Evolutionary conservation across 805 yeast genomes (phyloP), one percentile per base, ranked within the genome.

Genomic region (Candida awuae): DNA sequence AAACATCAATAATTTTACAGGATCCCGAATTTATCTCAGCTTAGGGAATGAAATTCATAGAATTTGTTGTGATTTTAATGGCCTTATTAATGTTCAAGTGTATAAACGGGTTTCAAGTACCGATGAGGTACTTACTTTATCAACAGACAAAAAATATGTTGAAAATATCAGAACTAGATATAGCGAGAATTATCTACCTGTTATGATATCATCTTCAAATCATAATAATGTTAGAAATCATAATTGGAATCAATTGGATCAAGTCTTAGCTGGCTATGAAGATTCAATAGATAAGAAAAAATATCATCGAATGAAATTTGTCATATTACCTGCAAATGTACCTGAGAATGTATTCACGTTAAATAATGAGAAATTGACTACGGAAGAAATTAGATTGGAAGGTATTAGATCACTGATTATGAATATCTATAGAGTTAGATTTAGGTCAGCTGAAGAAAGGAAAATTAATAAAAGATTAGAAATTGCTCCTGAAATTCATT

Each of bases 191-290:
- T 88, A 80, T 52, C 63, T 74, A 18, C 65, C 70, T 3, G 70
- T 86, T 1, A 67, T 64, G 39, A 70, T 80, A 6, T 77, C 75
- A 43, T 74, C 78, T 2, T 61, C 73, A 15, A 70, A 71, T 31
- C 36, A 37, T 3, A 68, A 68, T 13, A 70, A 70, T 25, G 71
- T 80, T 3, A 60, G 71, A 32, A 63, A 66, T 12, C 73, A 76
- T 45, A 87, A 88, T 45, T 92, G 98, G 98, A 88, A 88, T 50
- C 82, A 79, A 45, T 68, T 88, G 48, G 99, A 92, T 62, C 96
- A 86, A 53, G 73, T 75, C 18, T 58, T 88, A n/a, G 95, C 97
- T 1, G 98, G 98, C 0, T 84, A 80, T 55, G 87, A 81, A 21
- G 95, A 86, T 47, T 73, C 76, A 1, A 62, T 75, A 40, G 75